These are phyloP conservation scores for Ustilago shanxiensis DNA, from an alignment of 1,284 basidiomycete genomes.

Conservation along the genomic window DNA sequence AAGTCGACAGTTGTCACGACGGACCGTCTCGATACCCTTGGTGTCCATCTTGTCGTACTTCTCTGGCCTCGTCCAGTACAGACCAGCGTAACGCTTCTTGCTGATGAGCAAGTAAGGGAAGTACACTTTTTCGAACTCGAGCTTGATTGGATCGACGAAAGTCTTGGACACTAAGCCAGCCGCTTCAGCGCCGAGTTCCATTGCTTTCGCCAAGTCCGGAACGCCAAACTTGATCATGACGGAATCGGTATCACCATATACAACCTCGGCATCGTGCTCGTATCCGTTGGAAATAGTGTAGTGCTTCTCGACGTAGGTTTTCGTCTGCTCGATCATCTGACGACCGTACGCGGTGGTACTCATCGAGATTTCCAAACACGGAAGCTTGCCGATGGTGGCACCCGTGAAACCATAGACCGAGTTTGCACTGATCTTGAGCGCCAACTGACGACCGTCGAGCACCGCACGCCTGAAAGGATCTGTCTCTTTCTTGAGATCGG, in stretches of 20 bases:
- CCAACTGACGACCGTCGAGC: slow-evolving; percentile 68
- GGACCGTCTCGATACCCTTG: slow-evolving; percentile 70
- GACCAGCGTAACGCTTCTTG: slow-evolving; percentile 69
- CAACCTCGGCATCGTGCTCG: slow-evolving; percentile 68
- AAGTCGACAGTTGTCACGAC: slow-evolving; percentile 69
- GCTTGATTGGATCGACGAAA: slow-evolving; percentile 67
- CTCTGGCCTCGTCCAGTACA: slow-evolving; percentile 68
- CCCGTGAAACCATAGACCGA: slow-evolving; percentile 70
- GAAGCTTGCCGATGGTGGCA: slow-evolving; percentile 68
- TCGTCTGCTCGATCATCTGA: slow-evolving; percentile 70
- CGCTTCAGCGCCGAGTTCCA: slow-evolving; percentile 82
- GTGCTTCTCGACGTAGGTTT: slow-evolving; percentile 62
- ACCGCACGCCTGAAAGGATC: slow-evolving; percentile 69
- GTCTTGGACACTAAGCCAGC: slow-evolving; percentile 81
- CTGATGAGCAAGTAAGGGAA: slow-evolving; percentile 69
- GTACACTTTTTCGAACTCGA: slow-evolving; percentile 70
- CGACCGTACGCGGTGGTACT: slow-evolving; percentile 69
- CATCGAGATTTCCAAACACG: slow-evolving; percentile 70
- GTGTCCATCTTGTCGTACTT: slow-evolving; percentile 70
- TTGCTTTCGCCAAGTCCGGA: slow-evolving; percentile 60
- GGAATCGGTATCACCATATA: slow-evolving; percentile 70
- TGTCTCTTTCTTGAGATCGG: slow-evolving; percentile 69
- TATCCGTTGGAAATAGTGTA: slow-evolving; percentile 69
- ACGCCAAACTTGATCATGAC: slow-evolving; percentile 70
- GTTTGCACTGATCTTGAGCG: slow-evolving; percentile 69